Percentiles rank a stretch among this genome's conserved stretches.
Conservation (phyloP, 2,329 filamentous ascomycete genomes). For the Claviceps arundinis region DNA sequence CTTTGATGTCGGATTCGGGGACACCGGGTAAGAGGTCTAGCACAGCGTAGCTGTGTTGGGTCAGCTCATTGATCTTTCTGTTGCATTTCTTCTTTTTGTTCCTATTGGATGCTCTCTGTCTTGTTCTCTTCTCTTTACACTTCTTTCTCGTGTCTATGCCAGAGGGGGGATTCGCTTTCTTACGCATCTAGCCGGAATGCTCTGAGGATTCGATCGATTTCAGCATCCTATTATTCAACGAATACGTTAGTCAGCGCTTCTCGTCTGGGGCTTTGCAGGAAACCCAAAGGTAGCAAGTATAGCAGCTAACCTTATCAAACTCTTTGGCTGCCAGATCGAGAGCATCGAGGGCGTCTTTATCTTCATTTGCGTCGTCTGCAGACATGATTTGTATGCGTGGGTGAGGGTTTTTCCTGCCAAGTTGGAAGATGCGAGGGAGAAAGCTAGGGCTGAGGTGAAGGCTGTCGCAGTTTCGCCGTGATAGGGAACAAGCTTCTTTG, state of each 20-base stretch:
- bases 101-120: no score
- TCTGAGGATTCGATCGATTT: conserved; percentile 87
- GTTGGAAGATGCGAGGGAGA: no score
- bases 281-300: background rate
- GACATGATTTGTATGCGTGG: conserved; percentile 18
- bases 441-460: background rate
- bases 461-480: background rate
- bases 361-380: conserved; percentile 32
- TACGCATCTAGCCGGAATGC: conserved; percentile 65
- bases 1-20: conserved; percentile 90
- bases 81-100: background rate
- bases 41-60: conserved; percentile 60
- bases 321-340: conserved; percentile 80
- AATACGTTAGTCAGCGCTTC: conserved; percentile 8
- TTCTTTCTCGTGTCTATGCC: background rate
- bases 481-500: background rate
- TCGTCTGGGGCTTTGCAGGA: background rate
- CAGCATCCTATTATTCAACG: conserved; percentile 53
- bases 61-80: background rate
- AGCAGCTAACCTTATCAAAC: conserved; percentile 65
- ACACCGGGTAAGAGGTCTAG: conserved; percentile 93
- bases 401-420: no score
- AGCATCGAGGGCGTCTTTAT: conserved; percentile 64
- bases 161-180: background rate
- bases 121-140: background rate